A percentile compares a stretch with the other conserved stretches of the same genome.
Conservation (phyloP, 2,329 filamentous ascomycete species). For the Beauveria sp. region DNA sequence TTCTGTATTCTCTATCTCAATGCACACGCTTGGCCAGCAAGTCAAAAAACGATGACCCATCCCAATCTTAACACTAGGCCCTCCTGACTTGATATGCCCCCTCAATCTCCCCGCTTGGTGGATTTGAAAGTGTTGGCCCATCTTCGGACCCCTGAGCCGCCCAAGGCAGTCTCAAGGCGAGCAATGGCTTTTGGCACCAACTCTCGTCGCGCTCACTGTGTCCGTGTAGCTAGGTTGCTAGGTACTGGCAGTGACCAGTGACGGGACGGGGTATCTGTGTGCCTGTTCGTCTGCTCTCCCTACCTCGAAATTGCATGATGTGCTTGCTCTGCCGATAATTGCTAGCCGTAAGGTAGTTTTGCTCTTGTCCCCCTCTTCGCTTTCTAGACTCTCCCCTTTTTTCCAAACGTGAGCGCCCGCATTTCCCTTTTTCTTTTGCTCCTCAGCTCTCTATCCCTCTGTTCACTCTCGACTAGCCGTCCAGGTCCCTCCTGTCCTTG, state of each 20-base stretch:
- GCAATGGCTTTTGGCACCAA: background rate
- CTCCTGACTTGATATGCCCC: background rate
- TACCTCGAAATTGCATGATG: too few species aligned
- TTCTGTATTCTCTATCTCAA: background rate
- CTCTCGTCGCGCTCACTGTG: background rate
- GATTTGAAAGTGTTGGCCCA: background rate
- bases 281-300: too few species aligned
- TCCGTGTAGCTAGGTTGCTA: too few species aligned
- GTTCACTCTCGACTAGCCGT: background rate
- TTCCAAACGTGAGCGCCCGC: background rate
- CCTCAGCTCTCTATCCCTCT: background rate
- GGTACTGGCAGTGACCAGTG: too few species aligned
- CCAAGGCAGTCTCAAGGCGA: background rate
- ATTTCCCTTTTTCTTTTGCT: conserved; percentile 6
- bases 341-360: too few species aligned
- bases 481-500: background rate
- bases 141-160: background rate
- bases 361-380: background rate
- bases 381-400: background rate
- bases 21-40: background rate
- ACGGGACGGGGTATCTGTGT: too few species aligned
- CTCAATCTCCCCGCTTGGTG: background rate
- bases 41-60: background rate
- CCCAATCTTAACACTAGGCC: background rate
- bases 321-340: too few species aligned